Evolutionary conservation across 2,329 filamentous ascomycete genomes (phyloP), one percentile per base, ranked within the genome.

Genomic region (Graphium sp.): DNA sequence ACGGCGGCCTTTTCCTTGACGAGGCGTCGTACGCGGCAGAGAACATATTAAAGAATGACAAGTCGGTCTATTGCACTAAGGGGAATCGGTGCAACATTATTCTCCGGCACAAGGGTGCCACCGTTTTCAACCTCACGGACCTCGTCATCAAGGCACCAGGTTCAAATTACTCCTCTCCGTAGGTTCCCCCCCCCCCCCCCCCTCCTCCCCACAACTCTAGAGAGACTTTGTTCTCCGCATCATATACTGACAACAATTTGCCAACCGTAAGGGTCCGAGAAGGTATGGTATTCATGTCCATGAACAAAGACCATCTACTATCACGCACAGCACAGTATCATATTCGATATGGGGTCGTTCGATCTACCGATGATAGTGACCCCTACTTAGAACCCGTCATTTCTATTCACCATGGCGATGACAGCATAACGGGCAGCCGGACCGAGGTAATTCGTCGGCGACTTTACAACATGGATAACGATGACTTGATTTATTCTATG

Each of bases 231-330:
- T 13, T 19, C n/a, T n/a, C n/a, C 23, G 12, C 34, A 26, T 34
- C 35, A 24, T 22, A 20, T 19, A 17, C 11, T 28, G 15, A 51
- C 62, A 29, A 33, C 33, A 37, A 35, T 32, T 32, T 35, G 30
- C 32, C 32, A 35, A 31, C 31, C 26, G 32, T 25, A 46, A 87
- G 81, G 30, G 75, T 93, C 30, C 76, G 87, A 50, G 80, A 92
- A 62, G 87, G 89, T 24, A 76, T 94, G 65, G 69, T 95, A 1
- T 94, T 94, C 44, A 66, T 95, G 17, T 70, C 81, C 25, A 93
- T 94, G 85, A 67, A 73, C 22, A 68, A 74, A 21, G 74, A 91
- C 39, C 75, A 89, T 34, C 56, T 89, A 2, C 53, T 89, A 24
- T 66, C 61, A 13, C 66, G 75, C 33, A 89, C 82, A 8, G 66